Conservation (phyloP, 148 eudicot genomes). For the Hydrangea macrophylla region DNA sequence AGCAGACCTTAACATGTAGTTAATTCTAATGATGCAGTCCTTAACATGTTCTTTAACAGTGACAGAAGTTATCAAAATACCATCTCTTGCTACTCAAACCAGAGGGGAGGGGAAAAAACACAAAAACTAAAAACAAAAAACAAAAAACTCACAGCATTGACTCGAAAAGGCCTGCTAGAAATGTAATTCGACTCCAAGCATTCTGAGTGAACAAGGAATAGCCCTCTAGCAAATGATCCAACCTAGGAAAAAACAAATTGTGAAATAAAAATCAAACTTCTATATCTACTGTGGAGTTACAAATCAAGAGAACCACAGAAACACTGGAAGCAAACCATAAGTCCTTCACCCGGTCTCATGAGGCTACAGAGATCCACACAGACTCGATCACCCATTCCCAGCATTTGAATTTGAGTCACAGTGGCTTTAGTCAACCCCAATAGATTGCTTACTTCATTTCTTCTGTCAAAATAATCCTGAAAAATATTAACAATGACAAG, state of each 20-base stretch:
- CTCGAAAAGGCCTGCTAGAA: slow-evolving; percentile 94
- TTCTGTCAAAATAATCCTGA: slow-evolving; percentile 86
- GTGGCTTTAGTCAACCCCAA: slow-evolving; percentile 59
- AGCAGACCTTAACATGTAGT: neutral
- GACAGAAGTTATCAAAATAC: neutral
- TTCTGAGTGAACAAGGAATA: slow-evolving; percentile 95
- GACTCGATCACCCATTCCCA: slow-evolving; percentile 96
- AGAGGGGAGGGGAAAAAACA: too few relatives aligned
- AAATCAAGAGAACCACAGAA: neutral
- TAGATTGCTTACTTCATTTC: slow-evolving; percentile 49
- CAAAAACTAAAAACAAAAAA: too few relatives aligned
- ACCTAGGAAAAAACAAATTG: slow-evolving; percentile 38
- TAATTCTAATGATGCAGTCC: neutral
- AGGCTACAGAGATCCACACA: slow-evolving; percentile 96
- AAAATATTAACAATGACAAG: slow-evolving; percentile 29
- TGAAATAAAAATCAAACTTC: neutral
- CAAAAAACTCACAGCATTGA: slow-evolving; percentile 84
- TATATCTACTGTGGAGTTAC: neutral
- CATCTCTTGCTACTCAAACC: neutral
- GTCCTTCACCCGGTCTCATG: slow-evolving; percentile 95
- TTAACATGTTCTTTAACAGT: neutral
- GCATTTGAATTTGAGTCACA: slow-evolving; percentile 55
- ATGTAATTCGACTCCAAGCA: slow-evolving; percentile 92
- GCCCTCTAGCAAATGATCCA: slow-evolving; percentile 95
- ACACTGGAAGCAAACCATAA: slow-evolving; percentile 49